Conservation (phyloP, 129 eudicot species). For the Flaveria brownii region DNA sequence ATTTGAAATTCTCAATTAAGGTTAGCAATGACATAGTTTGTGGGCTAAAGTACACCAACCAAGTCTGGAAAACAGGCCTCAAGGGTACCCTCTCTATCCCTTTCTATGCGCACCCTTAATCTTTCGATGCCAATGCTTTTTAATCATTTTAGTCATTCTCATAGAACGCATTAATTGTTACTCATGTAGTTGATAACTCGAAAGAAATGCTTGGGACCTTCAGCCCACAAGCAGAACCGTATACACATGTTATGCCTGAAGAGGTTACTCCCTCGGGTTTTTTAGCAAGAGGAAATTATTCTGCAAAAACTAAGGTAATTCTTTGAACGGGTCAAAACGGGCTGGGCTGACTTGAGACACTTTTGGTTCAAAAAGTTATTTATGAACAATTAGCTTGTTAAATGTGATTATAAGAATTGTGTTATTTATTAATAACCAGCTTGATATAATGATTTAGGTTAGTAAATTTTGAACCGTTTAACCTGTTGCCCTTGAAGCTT, state of each 20-base stretch:
- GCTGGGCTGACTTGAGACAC: constrained; percentile 13
- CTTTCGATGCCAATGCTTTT: not conserved
- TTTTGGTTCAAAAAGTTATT: not conserved
- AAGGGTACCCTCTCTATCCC: constrained; percentile 48
- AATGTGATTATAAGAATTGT: not conserved
- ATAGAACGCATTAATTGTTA: not conserved
- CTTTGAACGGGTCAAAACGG: not conserved
- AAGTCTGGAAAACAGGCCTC: constrained; percentile 82
- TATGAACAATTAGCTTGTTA: not conserved
- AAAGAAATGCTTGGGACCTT: constrained; percentile 76
- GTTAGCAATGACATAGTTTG: constrained; percentile 82
- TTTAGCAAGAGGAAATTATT: constrained; percentile 67
- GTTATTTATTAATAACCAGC: not conserved
- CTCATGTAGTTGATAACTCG: constrained; percentile 57
- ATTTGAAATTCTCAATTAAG: constrained; percentile 54
- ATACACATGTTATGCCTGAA: constrained; percentile 65
- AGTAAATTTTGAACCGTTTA: not conserved
- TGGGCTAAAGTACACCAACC: constrained; percentile 79
- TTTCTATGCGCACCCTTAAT: not conserved
- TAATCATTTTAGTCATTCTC: not conserved
- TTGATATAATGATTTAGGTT: constrained; percentile 1
- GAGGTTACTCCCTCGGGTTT: constrained; percentile 68
- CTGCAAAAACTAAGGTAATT: constrained; percentile 66
- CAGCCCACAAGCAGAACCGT: constrained; percentile 67
- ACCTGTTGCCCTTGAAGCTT: not conserved